phyloP scores from a whole-genome alignment of 2,329 filamentous ascomycete genomes.

The Teratosphaeria epicoccoides region DNA sequence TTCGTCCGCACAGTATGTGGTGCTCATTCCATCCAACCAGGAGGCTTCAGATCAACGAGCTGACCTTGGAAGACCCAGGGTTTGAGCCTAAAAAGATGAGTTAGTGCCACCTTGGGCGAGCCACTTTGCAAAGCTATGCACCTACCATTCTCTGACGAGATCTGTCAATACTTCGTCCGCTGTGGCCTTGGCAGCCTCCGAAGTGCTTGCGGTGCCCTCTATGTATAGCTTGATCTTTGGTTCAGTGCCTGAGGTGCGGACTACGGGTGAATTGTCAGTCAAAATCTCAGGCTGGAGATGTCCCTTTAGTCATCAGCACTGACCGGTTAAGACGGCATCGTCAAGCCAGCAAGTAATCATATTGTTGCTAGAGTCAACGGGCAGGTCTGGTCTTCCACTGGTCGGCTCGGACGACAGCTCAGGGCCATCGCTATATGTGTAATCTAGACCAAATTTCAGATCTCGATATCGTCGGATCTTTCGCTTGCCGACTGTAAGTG shows the following conservation, averaged over 20 bases:
- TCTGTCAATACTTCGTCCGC: constrained; percentile 37
- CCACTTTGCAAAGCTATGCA: neutral
- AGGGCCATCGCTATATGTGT: constrained; percentile 37
- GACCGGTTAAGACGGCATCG: constrained; percentile 20
- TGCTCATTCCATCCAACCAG: neutral
- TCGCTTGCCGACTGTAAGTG: constrained; percentile 28
- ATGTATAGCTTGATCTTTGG: constrained; percentile 56
- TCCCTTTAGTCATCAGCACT: constrained; percentile 25
- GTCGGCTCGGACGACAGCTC: neutral
- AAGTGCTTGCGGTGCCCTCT: constrained; percentile 35
- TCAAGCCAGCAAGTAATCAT: constrained; percentile 55
- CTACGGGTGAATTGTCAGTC: no score
- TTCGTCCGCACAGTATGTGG: no score
- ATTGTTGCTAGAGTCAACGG: constrained; percentile 46
- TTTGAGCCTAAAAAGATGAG: neutral
- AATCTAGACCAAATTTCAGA: constrained; percentile 51
- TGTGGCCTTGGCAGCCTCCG: constrained; percentile 32
- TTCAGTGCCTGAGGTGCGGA: constrained; percentile 45
- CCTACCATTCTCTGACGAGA: constrained; percentile 39
- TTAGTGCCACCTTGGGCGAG: no score
- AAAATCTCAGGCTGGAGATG: constrained; percentile 33
- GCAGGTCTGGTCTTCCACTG: constrained; percentile 38
- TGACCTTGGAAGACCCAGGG: neutral
- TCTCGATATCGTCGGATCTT: constrained; percentile 51
- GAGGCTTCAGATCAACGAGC: neutral